phyloP scores from a whole-genome alignment of 352 stramenopile species.

The Phytophthora foliorum region DNA sequence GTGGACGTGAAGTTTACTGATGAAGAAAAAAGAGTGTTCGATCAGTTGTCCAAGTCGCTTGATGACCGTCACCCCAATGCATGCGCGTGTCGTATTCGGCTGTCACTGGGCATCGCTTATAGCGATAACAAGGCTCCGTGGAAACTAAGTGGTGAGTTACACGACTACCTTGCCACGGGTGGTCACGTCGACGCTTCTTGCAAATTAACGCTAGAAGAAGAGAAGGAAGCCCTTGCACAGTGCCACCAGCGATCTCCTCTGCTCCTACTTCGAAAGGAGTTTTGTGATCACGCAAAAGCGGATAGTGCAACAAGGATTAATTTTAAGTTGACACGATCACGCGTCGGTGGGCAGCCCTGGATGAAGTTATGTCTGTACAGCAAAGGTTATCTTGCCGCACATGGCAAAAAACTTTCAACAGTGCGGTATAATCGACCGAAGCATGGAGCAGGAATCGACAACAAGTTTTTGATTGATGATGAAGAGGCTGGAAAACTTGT shows the following conservation, averaged over 20 bases:
- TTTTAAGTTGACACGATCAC: conserved; percentile 75
- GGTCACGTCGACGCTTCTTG: conserved; percentile 94
- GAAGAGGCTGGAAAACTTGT: conserved; percentile 84
- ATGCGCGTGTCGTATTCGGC: conserved; percentile 94
- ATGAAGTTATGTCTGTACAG: conserved; percentile 85
- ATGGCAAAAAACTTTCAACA: conserved; percentile 84
- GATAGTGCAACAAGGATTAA: conserved; percentile 45
- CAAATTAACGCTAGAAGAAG: conserved; percentile 94
- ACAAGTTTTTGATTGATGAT: conserved; percentile 79
- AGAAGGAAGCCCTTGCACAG: conserved; percentile 91
- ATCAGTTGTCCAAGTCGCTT: conserved; percentile 95
- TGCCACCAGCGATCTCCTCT: conserved; percentile 77
- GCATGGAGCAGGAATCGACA: conserved; percentile 56
- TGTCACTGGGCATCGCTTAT: conserved; percentile 90
- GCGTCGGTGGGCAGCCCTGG: conserved; percentile 86
- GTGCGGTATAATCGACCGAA: conserved; percentile 89
- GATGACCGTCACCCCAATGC: conserved; percentile 97
- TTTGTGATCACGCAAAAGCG: conserved; percentile 61
- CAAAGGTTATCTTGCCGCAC: conserved; percentile 76
- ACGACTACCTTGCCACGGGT: conserved; percentile 92
- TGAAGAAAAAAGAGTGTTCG: conserved; percentile 98
- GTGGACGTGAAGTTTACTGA: conserved; percentile 96
- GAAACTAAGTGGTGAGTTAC: conserved; percentile 79
- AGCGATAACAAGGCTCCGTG: conserved; percentile 93
- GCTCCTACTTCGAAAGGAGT: conserved; percentile 74